Conservation (phyloP, 495 filamentous ascomycete species). For the Aspergillus nidulans region DNA sequence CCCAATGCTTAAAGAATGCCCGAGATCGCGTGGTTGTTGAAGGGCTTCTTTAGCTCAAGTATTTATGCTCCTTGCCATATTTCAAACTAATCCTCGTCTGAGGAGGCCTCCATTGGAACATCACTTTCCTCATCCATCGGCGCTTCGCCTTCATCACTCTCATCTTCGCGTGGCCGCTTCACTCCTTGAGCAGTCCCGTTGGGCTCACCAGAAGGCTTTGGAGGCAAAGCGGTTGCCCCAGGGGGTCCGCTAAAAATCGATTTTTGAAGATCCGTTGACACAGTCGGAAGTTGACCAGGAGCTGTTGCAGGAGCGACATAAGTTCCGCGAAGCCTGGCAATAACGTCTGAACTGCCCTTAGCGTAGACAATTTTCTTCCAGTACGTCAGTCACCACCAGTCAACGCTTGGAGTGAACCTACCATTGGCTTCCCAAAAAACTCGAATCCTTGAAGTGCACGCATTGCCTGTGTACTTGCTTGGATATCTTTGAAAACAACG, state of each 20-base stretch:
- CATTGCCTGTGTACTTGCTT: conserved; percentile 85
- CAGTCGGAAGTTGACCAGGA: conserved; percentile 43
- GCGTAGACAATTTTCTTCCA: conserved; percentile 80
- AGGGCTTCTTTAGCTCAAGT: neutral
- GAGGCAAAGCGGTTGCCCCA: conserved; percentile 35
- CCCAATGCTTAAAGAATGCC: conserved; percentile 7
- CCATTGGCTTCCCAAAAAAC: conserved; percentile 84
- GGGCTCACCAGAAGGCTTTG: conserved; percentile 34
- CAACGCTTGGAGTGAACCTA: conserved; percentile 26
- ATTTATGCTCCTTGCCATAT: neutral
- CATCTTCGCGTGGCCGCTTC: conserved; percentile 71
- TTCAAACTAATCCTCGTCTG: conserved; percentile 44
- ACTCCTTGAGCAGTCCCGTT: conserved; percentile 34
- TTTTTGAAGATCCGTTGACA: conserved; percentile 71
- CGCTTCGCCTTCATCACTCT: conserved; percentile 62
- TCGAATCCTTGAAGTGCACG: conserved; percentile 79
- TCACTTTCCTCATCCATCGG: conserved; percentile 70
- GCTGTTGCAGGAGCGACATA: conserved; percentile 59
- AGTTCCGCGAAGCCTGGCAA: conserved; percentile 87
- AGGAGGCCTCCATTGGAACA: conserved; percentile 52
- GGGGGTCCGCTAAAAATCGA: conserved; percentile 74
- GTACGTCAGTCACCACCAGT: conserved; percentile 12
- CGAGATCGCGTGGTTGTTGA: neutral
- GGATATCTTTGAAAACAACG: conserved; percentile 81
- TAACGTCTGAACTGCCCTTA: conserved; percentile 76